Evolutionary conservation across 805 yeast genomes (phyloP).

Genomic region (Sugiyamaella boreocaroliniensis): DNA sequence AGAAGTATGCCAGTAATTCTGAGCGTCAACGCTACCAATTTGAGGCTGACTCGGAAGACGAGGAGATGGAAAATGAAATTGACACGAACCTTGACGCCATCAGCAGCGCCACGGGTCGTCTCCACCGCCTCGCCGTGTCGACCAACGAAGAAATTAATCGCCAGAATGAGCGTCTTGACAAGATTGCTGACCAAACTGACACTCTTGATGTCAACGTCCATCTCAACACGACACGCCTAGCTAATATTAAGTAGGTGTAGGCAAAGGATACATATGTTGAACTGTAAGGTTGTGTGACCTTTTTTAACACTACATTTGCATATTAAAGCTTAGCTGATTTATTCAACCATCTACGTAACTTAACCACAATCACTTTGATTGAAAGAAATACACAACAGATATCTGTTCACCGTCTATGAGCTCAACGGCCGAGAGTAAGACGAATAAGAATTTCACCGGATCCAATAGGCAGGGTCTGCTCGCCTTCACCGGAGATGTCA

Average conservation of each 20-base stretch:
- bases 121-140: slow-evolving; percentile 64
- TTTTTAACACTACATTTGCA: too few relatives aligned
- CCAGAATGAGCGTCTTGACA: slow-evolving; percentile 67
- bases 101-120: slow-evolving; percentile 55
- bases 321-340: not conserved
- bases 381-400: not conserved
- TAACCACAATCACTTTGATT: not conserved
- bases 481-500: slow-evolving; percentile 6
- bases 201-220: slow-evolving; percentile 77
- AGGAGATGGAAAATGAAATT: slow-evolving; percentile 82
- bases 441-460: slow-evolving; percentile 9
- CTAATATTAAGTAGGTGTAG: slow-evolving; percentile 27
- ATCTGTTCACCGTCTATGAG: not conserved
- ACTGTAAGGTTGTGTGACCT: too few relatives aligned
- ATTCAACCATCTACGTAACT: too few relatives aligned
- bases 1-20: slow-evolving; percentile 10
- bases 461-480: slow-evolving; percentile 12
- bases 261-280: not conserved
- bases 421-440: not conserved
- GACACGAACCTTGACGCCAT: slow-evolving; percentile 79
- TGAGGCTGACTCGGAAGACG: slow-evolving; percentile 89
- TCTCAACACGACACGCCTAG: slow-evolving; percentile 62
- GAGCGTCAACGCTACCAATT: slow-evolving; percentile 69
- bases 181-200: slow-evolving; percentile 80
- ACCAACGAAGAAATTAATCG: slow-evolving; percentile 71